Evolutionary conservation across 306 rosid genomes (phyloP).

Genomic region (Herpetospermum pedunculosum): DNA sequence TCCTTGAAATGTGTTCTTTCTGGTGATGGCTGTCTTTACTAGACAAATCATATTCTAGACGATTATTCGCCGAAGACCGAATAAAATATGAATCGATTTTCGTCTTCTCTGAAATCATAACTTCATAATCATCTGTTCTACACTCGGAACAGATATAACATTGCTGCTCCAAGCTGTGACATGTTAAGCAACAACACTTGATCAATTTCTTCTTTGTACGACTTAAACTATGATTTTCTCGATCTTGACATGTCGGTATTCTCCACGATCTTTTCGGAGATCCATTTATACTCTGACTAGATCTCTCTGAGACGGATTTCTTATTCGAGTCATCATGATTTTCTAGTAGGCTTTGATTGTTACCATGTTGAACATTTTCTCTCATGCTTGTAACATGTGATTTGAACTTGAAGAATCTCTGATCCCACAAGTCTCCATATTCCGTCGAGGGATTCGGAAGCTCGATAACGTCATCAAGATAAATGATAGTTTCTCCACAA

Average conservation of each 20-base stretch:
- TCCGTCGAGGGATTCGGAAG: constrained; percentile 18
- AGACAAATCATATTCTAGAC: background rate
- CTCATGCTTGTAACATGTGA: constrained; percentile 10
- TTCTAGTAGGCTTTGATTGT: constrained; percentile 13
- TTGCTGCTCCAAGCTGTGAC: background rate
- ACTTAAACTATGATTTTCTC: background rate
- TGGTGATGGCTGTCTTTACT: background rate
- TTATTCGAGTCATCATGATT: constrained; percentile 7
- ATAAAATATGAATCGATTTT: background rate
- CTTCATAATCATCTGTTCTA: background rate
- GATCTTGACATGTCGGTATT: background rate
- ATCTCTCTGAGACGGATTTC: constrained; percentile 18
- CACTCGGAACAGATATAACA: background rate
- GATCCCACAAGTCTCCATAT: constrained; percentile 20
- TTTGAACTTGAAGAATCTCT: constrained; percentile 45
- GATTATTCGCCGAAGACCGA: background rate
- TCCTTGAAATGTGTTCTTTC: background rate
- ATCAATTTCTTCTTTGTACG: background rate
- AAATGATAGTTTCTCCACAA: constrained; percentile 18
- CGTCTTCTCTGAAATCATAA: background rate
- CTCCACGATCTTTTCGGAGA: constrained; percentile 33
- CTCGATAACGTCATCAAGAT: constrained; percentile 42
- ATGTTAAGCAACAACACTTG: background rate
- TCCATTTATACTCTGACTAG: constrained; percentile 19
- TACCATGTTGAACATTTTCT: constrained; percentile 6